Base-by-base conservation (phyloP, 2,329 filamentous ascomycete species). In the Venturia pyrina region DNA sequence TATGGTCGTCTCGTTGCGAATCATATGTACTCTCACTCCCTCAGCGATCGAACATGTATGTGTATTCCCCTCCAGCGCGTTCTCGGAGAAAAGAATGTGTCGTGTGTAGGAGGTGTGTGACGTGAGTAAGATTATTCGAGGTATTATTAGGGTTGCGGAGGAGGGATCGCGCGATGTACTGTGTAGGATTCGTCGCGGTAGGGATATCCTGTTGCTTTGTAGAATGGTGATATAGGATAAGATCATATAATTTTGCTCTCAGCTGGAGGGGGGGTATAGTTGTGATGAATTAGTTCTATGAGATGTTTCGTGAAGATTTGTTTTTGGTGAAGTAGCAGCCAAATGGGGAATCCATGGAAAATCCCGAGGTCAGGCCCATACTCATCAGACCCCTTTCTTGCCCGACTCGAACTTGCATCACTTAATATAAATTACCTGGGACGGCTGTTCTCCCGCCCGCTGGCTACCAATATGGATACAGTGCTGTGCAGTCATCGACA, bases 1-100 rank as follows among this genome's bases (percentile, higher is more conserved):
- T 66, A 46, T 66, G 64, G 41, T 37, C 53, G 53, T 59, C 53
- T 59, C 32, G 32, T 32, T 37, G 28, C 32, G n/a, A 59, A 11
- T 37, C 60, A 62, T 44, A 62, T 62, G 60, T 48, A 19, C 60
- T 62, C 53, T 34, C 28, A 28, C 53, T 59, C 32, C 53, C 28
- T 59, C 53, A 34, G 53, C 53, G 19, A 37, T 37, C 15, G 19
- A 19, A 5, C 24, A 13, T 37, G 17, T 10, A 59, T 59, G 37
- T 2, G 19, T 59, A 19, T 59, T 15, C 17, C 32, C 53, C 48
- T 53, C 13, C 48, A 24, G 48, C 21, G 21, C 21, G 21, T 7
- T 28, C 21, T 53, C 28, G 53, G 28, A 34, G 28, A n/a, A 37
- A 59, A 34, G 32, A 37, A 59, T 59, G 53, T 59, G 53, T 59